Percentiles rank a stretch among this genome's conserved stretches.
phyloP scores from a whole-genome alignment of 1,284 basidiomycete species.

The Ganoderma sp. region DNA sequence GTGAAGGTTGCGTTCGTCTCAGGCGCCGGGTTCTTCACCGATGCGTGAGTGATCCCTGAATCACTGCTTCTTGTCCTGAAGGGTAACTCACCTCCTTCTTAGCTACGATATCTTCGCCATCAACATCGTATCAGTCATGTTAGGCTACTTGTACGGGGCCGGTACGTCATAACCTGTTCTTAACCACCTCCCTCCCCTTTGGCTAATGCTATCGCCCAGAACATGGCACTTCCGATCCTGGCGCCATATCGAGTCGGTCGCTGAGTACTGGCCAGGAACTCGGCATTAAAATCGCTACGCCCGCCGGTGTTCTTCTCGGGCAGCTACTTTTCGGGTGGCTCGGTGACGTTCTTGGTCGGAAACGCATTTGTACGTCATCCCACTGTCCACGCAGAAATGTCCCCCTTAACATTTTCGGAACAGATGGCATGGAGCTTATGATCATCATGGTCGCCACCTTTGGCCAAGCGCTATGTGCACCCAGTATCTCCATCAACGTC shows the following conservation, averaged over 20 bases:
- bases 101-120: constrained; percentile 59
- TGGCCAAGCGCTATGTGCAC: constrained; percentile 64
- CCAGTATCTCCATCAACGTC: constrained; percentile 65
- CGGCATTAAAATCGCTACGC: constrained; percentile 68
- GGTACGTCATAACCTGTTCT: constrained; percentile 21
- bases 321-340: constrained; percentile 77
- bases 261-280: constrained; percentile 63
- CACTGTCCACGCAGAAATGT: background rate
- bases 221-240: constrained; percentile 8
- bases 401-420: constrained; percentile 39
- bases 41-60: constrained; percentile 59
- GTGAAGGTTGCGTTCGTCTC: constrained; percentile 77
- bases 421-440: constrained; percentile 77
- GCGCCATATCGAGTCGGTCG: constrained; percentile 27
- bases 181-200: background rate
- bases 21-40: constrained; percentile 85
- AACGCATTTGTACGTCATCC: constrained; percentile 65
- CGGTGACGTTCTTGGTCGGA: constrained; percentile 74
- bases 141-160: constrained; percentile 60
- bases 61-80: background rate
- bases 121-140: constrained; percentile 61
- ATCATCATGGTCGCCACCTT: constrained; percentile 73
- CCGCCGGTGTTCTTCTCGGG: constrained; percentile 53
- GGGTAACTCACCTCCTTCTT: constrained; percentile 7
- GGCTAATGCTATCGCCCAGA: background rate